Percentiles rank a stretch among this genome's conserved stretches.
These are phyloP conservation scores for Tremella mesenterica DNA, from an alignment of 768 basidiomycete species.

Conservation along the genomic window DNA sequence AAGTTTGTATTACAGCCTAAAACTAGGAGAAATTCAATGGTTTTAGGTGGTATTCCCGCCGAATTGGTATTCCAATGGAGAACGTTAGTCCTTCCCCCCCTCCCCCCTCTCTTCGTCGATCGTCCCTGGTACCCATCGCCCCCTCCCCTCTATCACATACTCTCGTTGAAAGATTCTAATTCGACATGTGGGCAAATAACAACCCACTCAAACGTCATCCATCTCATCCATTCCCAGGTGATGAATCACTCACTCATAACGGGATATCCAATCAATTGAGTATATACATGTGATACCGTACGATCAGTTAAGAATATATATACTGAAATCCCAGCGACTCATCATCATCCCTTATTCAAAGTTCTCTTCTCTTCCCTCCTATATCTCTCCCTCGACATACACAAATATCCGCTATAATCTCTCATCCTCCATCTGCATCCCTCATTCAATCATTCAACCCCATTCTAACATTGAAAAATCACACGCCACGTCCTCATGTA, in stretches of 20 bases:
- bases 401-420: conserved; percentile 50
- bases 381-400: conserved; percentile 1
- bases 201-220: neutral
- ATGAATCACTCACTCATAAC: neutral
- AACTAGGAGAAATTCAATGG: conserved; percentile 3
- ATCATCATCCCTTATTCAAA: neutral
- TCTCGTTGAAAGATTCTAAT: no score
- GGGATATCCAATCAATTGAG: neutral
- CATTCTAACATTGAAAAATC: conserved; percentile 57
- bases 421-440: conserved; percentile 55
- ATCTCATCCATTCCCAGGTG: neutral
- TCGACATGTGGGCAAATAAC: no score
- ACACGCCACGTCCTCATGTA: conserved; percentile 57
- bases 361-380: neutral
- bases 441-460: conserved; percentile 45
- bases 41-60: conserved; percentile 2
- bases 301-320: neutral
- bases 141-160: no score
- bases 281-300: neutral
- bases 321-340: neutral
- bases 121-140: no score
- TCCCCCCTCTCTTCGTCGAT: neutral
- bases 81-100: no score
- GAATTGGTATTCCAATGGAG: neutral
- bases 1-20: conserved; percentile 5